Evolutionary conservation across 208 protist species (phyloP).

Genomic region (Trypanosoma lewisi): DNA sequence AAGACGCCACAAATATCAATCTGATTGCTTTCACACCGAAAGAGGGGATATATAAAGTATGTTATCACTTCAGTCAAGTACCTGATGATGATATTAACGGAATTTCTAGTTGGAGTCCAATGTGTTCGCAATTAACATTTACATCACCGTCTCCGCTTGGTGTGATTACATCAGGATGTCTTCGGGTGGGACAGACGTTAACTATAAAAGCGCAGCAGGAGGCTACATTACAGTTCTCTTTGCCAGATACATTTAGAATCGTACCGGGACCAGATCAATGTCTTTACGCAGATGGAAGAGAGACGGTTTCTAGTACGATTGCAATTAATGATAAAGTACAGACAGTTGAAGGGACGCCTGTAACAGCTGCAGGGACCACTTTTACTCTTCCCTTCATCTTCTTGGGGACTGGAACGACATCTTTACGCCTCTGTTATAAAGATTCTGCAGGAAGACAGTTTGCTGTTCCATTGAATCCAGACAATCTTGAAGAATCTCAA

Average conservation of each 20-base stretch:
- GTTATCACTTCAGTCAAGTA: conserved; percentile 72
- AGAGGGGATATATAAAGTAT: conserved; percentile 72
- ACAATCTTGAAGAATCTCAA: conserved; percentile 26
- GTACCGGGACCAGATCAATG: conserved; percentile 53
- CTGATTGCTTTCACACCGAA: conserved; percentile 58
- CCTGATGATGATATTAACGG: too few relatives aligned
- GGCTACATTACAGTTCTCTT: conserved; percentile 22
- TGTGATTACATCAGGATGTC: conserved; percentile 47
- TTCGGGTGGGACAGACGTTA: conserved; percentile 63
- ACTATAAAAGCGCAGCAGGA: conserved; percentile 33
- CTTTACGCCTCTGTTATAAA: conserved; percentile 77
- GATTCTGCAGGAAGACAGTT: conserved; percentile 79
- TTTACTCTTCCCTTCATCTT: conserved; percentile 50
- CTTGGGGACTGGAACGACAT: conserved; percentile 46
- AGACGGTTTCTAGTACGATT: conserved; percentile 35
- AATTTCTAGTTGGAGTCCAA: conserved; percentile 76
- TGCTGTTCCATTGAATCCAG: conserved; percentile 59
- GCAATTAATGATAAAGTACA: conserved; percentile 50
- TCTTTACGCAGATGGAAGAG: conserved; percentile 32
- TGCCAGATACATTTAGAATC: conserved; percentile 46
- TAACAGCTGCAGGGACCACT: conserved; percentile 18
- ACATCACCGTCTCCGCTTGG: conserved; percentile 47
- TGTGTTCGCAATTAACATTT: conserved; percentile 46
- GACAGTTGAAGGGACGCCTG: conserved; percentile 29
- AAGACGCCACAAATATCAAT: conserved; percentile 10